Evolutionary conservation across 495 filamentous ascomycete genomes (phyloP), one percentile per base, ranked within the genome.

Genomic region (Lophium mytilinum): DNA sequence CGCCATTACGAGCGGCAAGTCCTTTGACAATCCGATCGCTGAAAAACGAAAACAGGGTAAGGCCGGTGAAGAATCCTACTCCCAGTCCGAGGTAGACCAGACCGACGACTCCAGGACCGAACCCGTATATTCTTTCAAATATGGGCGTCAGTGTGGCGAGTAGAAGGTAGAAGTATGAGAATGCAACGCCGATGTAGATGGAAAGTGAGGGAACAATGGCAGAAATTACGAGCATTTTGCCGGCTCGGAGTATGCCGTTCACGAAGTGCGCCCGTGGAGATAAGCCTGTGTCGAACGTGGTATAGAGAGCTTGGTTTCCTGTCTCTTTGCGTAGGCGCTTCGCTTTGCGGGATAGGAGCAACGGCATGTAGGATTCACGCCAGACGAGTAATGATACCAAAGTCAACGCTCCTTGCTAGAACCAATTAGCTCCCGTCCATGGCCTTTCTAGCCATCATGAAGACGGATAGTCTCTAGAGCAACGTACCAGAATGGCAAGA

Each of bases 81-180:
- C 69, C 69, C 10, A 57, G 45, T 4, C 68, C 71, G 36, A 73
- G 60, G 45, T 67, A 72, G n/a, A 62, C 52, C 19, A 73, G 62
- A n/a, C 69, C 71, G 45, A 69, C 65, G 3, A 46, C 56, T 36
- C 61, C 56, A 8, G 60, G 30, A 10, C 61, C 65, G 60, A 73
- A 73, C 50, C 58, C 55, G 55, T 73, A 73, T 21, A 57, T 30
- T 19, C 56, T 64, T 53, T 73, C 66, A 52, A 73, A 73, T 37
- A 73, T 66, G 56, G 67, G 70, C 8, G 71, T 73, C 30, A 73
- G 69, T 17, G 69, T 73, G 19, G 68, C 71, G 53, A 72, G 71
- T n/a, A 73, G 66, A 9, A 73, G 62, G 52, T 73, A 73, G 14
- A 73, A 48, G 34, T 66, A 63, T 33, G 62, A 65, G 54, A 71